phyloP scores from a whole-genome alignment of 208 protist species.

The Acanthamoeba culbertsoni region DNA sequence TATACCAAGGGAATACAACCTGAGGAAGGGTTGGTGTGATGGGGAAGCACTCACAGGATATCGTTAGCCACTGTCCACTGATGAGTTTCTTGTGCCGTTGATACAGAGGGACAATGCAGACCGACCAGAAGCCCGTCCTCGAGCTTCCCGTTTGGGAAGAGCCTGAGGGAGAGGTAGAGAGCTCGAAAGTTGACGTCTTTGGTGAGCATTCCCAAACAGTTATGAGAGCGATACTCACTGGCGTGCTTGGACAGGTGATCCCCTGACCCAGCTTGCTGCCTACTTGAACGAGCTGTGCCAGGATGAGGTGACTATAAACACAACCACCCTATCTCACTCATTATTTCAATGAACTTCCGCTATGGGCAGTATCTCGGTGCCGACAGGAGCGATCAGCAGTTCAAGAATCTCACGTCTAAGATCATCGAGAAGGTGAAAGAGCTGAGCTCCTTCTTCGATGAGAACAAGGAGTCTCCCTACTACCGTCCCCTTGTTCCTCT shows the following conservation, averaged over 20 bases:
- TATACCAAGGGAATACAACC: too few relatives aligned
- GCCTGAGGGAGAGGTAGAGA: background rate
- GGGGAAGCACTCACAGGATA: too few relatives aligned
- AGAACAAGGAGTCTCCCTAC: background rate
- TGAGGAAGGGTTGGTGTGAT: too few relatives aligned
- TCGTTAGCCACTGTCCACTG: too few relatives aligned
- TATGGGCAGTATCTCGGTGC: background rate
- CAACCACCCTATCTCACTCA: background rate
- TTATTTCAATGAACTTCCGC: background rate
- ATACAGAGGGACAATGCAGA: too few relatives aligned
- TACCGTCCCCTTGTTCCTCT: background rate
- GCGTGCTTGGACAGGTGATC: background rate
- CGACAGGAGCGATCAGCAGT: background rate
- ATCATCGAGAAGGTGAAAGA: background rate
- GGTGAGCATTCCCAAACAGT: background rate
- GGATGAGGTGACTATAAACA: background rate
- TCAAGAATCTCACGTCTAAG: background rate
- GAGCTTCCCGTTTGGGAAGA: background rate
- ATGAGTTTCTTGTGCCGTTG: too few relatives aligned
- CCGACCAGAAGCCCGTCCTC: too few relatives aligned
- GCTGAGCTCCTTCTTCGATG: background rate
- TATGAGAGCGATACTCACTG: background rate
- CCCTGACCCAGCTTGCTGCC: background rate
- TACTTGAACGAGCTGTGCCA: background rate
- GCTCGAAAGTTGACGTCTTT: background rate